Base-by-base conservation (phyloP, 2,329 filamentous ascomycete genomes). In the Scedosporium apiospermum region DNA sequence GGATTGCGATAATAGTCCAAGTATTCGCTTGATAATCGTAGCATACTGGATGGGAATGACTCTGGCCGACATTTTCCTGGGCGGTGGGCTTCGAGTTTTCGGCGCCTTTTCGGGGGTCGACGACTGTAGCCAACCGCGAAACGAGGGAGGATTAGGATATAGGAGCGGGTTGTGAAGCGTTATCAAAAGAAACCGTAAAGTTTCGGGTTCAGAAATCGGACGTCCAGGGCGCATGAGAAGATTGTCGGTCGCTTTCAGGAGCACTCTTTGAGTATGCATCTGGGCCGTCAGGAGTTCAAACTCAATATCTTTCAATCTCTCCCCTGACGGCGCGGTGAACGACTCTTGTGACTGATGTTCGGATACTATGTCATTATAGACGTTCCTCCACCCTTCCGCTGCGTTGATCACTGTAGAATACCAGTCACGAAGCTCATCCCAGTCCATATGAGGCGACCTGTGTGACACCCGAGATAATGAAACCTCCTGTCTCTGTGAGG, bases 1-100 rank as follows among this genome's bases (percentile, higher is more conserved):
- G 12, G 90, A 79, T 71, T 96, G 91, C 1, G 91, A 88, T 26
- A 96, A 71, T 9, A 96, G 76, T 0, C 93, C 93, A 27, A 96
- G 73, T 46, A 96, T 87, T 44, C 93, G 85, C 73, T 96, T 96
- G 68, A 96, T 84, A 61, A 96, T 88, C 85, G 1, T 87, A 88
- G 18, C 26, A 42, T 57, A 21, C 21, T 59, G 57, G 57, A 44
- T 18, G 16, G 57, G n/a, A 42, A 55, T 16, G 12, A 27, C 21
- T 10, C 23, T 7, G 12, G 21, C 51, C 2, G 18, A 4, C 21
- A 14, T 14, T 2, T 18, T 16, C 51, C 51, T 55, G 21, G 51
- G 51, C 23, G 51, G 18, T 26, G 51, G 27, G 16, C 23, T 23
- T 10, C 12, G 2, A 27, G 23, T 27, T 6, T 14, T 55, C 18